Percentiles rank a stretch among this genome's conserved stretches.
Conservation (phyloP, 2,329 filamentous ascomycete species). For the Bipolaris gigantea region DNA sequence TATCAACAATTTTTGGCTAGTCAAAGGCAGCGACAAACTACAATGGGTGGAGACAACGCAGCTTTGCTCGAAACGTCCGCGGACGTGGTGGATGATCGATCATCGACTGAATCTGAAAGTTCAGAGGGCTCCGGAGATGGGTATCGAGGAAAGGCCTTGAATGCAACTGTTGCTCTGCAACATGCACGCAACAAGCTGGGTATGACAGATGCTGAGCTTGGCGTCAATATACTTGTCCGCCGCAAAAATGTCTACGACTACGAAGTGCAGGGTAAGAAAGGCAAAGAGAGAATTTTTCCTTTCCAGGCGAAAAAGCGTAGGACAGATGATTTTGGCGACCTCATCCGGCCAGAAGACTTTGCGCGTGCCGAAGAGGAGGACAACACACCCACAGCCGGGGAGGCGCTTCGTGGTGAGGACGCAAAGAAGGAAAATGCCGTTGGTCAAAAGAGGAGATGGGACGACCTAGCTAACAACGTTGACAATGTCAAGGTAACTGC, state of each 20-base stretch:
- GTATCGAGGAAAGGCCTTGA: constrained; percentile 81
- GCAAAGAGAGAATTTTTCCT: constrained; percentile 89
- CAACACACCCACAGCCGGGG: constrained; percentile 68
- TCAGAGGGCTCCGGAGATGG: constrained; percentile 81
- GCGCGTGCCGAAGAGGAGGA: constrained; percentile 90
- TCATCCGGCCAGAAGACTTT: constrained; percentile 93
- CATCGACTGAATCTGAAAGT: constrained; percentile 80
- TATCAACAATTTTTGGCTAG: constrained; percentile 94
- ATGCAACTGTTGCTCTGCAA: constrained; percentile 80
- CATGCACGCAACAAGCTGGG: constrained; percentile 79
- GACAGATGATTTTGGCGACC: constrained; percentile 88
- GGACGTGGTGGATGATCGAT: constrained; percentile 79
- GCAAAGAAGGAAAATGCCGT: constrained; percentile 57
- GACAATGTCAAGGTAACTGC: constrained; percentile 45
- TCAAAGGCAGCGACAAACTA: constrained; percentile 82
- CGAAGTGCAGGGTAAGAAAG: constrained; percentile 87
- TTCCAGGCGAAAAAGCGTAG: constrained; percentile 77
- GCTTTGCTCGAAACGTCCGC: constrained; percentile 69
- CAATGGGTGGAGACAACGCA: constrained; percentile 66
- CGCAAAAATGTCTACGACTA: constrained; percentile 92
- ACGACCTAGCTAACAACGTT: constrained; percentile 60
- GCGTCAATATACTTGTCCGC: constrained; percentile 86
- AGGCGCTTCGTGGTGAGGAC: constrained; percentile 59
- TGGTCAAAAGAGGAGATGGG: constrained; percentile 94
- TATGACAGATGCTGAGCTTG: constrained; percentile 85